Conservation (phyloP, 2,329 filamentous ascomycete genomes). For the Monosporascus sp. region DNA sequence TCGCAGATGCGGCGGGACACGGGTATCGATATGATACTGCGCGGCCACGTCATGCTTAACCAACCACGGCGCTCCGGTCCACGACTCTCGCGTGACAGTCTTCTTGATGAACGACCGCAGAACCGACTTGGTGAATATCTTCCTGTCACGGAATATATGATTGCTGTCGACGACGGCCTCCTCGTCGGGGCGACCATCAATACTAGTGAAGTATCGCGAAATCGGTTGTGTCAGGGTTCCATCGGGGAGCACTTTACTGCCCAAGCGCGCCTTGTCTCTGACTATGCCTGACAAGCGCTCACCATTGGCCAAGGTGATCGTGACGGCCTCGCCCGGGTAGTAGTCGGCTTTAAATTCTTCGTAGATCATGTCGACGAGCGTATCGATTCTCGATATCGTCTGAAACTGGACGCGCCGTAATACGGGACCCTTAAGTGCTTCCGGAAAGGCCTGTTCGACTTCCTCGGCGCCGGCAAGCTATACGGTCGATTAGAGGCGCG, state of each 20-base stretch:
- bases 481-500: conserved; percentile 15
- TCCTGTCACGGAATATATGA: conserved; percentile 80
- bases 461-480: conserved; percentile 76
- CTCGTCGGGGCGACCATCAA: conserved; percentile 61
- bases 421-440: conserved; percentile 84
- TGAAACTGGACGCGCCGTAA: conserved; percentile 89
- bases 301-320: conserved; percentile 63
- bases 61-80: conserved; percentile 95
- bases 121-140: conserved; percentile 91
- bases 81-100: conserved; percentile 84
- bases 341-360: conserved; percentile 85
- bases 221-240: conserved; percentile 66
- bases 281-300: conserved; percentile 70
- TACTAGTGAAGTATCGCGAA: conserved; percentile 74
- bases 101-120: conserved; percentile 92
- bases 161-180: conserved; percentile 77
- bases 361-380: conserved; percentile 62
- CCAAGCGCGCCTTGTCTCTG: conserved; percentile 79
- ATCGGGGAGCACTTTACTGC: conserved; percentile 56
- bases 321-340: conserved; percentile 81
- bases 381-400: conserved; percentile 82
- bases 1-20: conserved; percentile 75
- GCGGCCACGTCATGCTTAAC: conserved; percentile 83
- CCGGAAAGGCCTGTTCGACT: conserved; percentile 87
- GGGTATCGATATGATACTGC: conserved; percentile 80